Evolutionary conservation across 176 grass and related monocot genomes (phyloP).

Genomic region (Echinochloa phyllopogon): DNA sequence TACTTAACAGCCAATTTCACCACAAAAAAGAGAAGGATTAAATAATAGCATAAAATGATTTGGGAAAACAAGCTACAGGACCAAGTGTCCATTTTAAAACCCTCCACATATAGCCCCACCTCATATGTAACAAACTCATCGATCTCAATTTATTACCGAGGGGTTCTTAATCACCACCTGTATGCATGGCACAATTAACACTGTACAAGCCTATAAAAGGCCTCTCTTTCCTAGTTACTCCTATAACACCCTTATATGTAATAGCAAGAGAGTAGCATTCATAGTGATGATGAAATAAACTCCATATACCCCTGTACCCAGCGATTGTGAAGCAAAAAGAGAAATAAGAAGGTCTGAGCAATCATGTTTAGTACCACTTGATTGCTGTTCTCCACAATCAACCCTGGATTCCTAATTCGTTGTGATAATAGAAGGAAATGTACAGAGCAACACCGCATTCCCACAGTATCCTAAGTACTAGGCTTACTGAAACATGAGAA

Average conservation of each 20-base stretch:
- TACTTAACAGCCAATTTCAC: neutral
- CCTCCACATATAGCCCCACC: neutral
- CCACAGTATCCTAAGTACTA: neutral
- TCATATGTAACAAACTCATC: neutral
- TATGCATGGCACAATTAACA: neutral
- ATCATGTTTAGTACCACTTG: neutral
- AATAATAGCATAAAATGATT: neutral
- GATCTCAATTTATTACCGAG: neutral
- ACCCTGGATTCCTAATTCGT: neutral
- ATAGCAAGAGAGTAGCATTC: constrained; percentile 4
- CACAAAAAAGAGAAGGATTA: neutral
- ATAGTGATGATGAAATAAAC: neutral
- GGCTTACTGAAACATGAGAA: neutral
- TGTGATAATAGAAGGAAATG: neutral
- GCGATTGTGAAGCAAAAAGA: constrained; percentile 13
- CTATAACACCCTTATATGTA: neutral
- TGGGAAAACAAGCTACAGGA: constrained; percentile 10
- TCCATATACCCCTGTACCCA: neutral
- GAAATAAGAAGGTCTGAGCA: neutral
- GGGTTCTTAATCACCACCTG: neutral
- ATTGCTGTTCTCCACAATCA: neutral
- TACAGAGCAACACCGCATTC: neutral
- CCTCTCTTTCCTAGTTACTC: neutral
- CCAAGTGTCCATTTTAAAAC: neutral
- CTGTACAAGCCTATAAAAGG: neutral